These are phyloP conservation scores for Tuber borchii DNA, from an alignment of 495 filamentous ascomycete species.

Conservation along the genomic window DNA sequence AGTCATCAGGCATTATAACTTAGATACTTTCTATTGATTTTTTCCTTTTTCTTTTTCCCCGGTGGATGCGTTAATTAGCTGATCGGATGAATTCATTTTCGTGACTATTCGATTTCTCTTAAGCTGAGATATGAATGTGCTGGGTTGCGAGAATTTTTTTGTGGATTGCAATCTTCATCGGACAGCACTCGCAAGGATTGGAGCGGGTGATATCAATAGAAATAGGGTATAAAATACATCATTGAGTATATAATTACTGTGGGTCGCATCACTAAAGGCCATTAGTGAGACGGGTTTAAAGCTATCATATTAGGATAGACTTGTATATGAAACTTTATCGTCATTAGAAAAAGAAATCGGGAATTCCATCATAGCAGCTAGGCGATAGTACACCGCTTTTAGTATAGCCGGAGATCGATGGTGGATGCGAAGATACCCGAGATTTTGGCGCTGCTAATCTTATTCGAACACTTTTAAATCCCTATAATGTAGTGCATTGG, in stretches of 20 bases:
- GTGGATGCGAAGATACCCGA: background rate
- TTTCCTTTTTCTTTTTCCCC: background rate
- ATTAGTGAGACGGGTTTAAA: background rate
- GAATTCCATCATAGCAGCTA: background rate
- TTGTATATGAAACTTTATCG: background rate
- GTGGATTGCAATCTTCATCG: background rate
- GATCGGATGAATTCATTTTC: background rate
- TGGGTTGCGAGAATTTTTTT: background rate
- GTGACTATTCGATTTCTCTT: background rate
- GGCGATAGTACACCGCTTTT: background rate
- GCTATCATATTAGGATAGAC: background rate
- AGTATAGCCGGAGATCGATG: background rate
- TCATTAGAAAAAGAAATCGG: background rate
- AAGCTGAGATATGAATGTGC: background rate
- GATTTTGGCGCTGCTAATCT: background rate
- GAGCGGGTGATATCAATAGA: background rate
- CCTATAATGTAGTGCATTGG: background rate
- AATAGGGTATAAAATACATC: background rate
- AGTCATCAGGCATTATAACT: background rate
- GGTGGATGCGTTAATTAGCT: background rate
- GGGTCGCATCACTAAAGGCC: background rate
- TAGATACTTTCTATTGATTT: background rate
- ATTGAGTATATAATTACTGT: background rate
- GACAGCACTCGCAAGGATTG: background rate
- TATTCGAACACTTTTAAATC: background rate